Evolutionary conservation across 2,329 filamentous ascomycete species (phyloP).

Genomic region (Fusarium bactridioides): DNA sequence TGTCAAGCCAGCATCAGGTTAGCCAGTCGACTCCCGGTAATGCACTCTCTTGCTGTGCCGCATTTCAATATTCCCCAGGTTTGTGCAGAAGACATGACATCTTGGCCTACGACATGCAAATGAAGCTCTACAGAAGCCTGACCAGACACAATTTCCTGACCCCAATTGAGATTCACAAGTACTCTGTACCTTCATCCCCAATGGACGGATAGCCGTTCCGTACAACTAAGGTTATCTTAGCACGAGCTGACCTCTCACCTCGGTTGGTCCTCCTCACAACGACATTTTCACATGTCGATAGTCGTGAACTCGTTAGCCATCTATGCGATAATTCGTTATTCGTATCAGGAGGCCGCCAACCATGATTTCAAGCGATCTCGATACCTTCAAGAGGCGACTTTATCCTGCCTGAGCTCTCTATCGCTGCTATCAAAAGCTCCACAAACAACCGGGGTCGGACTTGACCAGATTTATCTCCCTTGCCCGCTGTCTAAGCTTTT

Average conservation of each 20-base stretch:
- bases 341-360: background rate
- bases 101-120: conserved; percentile 9
- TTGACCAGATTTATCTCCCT: conserved; percentile 31
- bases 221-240: conserved; percentile 35
- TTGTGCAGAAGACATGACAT: background rate
- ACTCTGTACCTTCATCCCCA: background rate
- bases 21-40: background rate
- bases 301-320: conserved; percentile 1
- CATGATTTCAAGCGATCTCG: background rate
- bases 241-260: conserved; percentile 21
- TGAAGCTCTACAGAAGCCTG: conserved; percentile 6
- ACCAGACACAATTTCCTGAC: background rate
- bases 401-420: background rate
- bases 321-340: conserved; percentile 11
- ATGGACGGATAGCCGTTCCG: background rate
- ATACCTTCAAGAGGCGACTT: background rate
- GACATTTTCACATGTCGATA: conserved; percentile 25
- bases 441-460: conserved; percentile 16
- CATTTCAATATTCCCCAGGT: conserved; percentile 14
- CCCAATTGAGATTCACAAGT: conserved; percentile 1
- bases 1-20: background rate
- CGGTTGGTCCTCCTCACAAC: conserved; percentile 6
- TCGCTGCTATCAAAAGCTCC: conserved; percentile 13
- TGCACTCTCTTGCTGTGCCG: conserved; percentile 4
- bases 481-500: conserved; percentile 18